Conservation (phyloP, 1,284 basidiomycete species). For the Rhodotorula mucilaginosa region DNA sequence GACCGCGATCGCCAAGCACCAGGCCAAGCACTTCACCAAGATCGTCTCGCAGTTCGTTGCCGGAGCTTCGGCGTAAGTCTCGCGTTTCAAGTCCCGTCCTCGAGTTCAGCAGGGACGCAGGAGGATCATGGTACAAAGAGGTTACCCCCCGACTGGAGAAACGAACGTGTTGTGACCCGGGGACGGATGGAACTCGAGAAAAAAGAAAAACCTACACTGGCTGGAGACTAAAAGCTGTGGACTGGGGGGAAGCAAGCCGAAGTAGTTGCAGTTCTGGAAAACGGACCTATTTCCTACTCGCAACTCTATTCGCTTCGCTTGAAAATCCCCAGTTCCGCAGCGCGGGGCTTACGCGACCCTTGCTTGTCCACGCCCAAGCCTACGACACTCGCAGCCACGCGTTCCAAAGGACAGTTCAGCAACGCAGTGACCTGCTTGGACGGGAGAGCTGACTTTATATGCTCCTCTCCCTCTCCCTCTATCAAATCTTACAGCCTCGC, state of each 20-base stretch:
- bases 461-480: not conserved
- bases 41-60: slow-evolving; percentile 51
- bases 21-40: slow-evolving; percentile 49
- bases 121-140: not conserved
- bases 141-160: not conserved
- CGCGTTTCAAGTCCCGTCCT: not conserved
- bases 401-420: too few species aligned
- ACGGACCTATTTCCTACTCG: too few species aligned
- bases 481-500: slow-evolving; percentile 12
- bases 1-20: slow-evolving; percentile 62
- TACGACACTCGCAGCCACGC: too few species aligned
- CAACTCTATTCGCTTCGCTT: not conserved
- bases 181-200: too few species aligned
- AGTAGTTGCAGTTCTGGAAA: not conserved
- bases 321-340: not conserved
- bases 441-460: not conserved
- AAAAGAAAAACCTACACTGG: too few species aligned
- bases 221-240: too few species aligned
- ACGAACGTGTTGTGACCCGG: too few species aligned
- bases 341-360: not conserved
- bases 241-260: not conserved
- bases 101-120: not conserved
- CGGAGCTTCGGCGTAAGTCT: slow-evolving; percentile 38
- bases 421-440: too few species aligned
- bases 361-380: too few species aligned